phyloP scores from a whole-genome alignment of 73 alveolate species.

The Symbiodinium pilosum region DNA sequence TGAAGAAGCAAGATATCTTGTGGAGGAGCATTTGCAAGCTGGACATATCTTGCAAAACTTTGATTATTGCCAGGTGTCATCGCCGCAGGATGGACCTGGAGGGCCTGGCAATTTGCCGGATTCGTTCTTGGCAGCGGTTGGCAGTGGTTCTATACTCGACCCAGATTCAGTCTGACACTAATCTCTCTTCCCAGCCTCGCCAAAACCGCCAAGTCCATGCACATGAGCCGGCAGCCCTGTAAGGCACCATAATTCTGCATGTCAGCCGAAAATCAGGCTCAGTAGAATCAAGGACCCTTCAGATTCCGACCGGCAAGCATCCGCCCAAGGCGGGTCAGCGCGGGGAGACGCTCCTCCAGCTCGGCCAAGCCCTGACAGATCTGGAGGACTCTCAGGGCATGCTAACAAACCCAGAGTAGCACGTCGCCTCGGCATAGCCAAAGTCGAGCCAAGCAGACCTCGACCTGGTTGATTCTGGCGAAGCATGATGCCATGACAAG shows the following conservation, averaged over 20 bases:
- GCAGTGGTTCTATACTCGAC: too few relatives aligned
- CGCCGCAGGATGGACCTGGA: conserved; percentile 5
- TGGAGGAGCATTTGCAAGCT: not conserved
- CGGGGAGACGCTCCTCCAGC: conserved; percentile 47
- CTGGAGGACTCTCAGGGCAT: too few relatives aligned
- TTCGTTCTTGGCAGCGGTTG: not conserved
- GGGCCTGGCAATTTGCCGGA: not conserved
- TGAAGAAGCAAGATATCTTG: not conserved
- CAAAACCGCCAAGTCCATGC: not conserved
- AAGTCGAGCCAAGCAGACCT: conserved; percentile 78
- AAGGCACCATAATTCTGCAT: not conserved
- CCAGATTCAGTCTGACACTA: too few relatives aligned
- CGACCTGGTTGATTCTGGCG: too few relatives aligned
- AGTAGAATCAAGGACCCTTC: too few relatives aligned
- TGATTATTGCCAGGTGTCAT: not conserved
- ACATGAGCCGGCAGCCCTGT: not conserved
- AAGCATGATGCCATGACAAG: too few relatives aligned
- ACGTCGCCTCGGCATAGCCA: not conserved
- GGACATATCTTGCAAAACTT: too few relatives aligned
- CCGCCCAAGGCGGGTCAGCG: conserved; percentile 34
- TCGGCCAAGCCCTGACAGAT: not conserved
- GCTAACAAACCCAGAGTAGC: too few relatives aligned
- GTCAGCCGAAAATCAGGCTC: too few relatives aligned
- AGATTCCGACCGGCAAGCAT: conserved; percentile 68
- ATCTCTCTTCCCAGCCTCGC: not conserved